phyloP scores from a whole-genome alignment of 208 protist genomes.

The Trypanosoma theileri region DNA sequence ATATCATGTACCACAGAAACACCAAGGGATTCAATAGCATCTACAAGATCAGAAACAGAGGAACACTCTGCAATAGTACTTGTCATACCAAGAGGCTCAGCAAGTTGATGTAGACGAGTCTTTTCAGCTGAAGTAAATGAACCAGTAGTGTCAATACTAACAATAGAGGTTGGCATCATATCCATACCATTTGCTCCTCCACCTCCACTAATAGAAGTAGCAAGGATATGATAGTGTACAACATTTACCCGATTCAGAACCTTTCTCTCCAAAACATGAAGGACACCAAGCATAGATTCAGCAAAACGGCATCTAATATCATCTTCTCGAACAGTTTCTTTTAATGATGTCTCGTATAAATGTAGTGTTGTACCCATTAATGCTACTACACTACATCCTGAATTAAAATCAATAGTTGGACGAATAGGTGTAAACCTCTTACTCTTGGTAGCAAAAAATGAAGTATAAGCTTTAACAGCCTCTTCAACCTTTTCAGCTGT shows the following conservation, averaged over 20 bases:
- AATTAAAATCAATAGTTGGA: conserved; percentile 61
- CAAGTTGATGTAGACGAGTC: conserved; percentile 49
- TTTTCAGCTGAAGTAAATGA: conserved; percentile 63
- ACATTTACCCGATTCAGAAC: conserved; percentile 69
- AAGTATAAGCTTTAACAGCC: conserved; percentile 58
- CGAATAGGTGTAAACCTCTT: conserved; percentile 62
- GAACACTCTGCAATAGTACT: conserved; percentile 47
- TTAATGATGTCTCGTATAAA: conserved; percentile 82
- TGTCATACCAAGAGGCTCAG: conserved; percentile 64
- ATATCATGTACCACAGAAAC: conserved; percentile 79
- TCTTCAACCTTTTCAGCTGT: conserved; percentile 45
- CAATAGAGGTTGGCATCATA: conserved; percentile 45
- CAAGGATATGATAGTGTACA: conserved; percentile 83
- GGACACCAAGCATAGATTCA: conserved; percentile 76
- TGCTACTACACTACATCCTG: conserved; percentile 71
- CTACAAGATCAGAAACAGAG: conserved; percentile 73
- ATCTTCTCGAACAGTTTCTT: conserved; percentile 64
- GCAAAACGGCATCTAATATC: conserved; percentile 77
- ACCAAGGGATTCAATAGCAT: conserved; percentile 52
- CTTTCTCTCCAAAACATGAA: conserved; percentile 58
- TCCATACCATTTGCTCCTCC: conserved; percentile 19
- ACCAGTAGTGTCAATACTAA: conserved; percentile 63
- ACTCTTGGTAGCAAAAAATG: conserved; percentile 55
- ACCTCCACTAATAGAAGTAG: conserved; percentile 45
- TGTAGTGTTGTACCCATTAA: conserved; percentile 72